Base-by-base conservation (phyloP, 2,329 filamentous ascomycete genomes). In the Calonectria pseudoturangicola region DNA sequence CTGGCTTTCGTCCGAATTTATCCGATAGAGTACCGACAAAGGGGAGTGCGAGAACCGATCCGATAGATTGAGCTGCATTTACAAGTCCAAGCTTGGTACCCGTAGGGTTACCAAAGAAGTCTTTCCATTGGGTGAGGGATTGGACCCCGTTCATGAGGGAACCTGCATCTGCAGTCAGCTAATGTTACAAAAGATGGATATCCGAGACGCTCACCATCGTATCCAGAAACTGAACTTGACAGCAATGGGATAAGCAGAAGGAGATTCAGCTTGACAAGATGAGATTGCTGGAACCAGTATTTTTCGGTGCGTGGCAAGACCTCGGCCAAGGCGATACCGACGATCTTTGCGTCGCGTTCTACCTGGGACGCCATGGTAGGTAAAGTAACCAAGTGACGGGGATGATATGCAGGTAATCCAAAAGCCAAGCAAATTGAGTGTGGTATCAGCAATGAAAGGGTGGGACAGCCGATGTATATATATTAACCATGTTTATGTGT, bases 211-310 rank as follows among this genome's bases (percentile, higher is more conserved):
- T 12, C 74, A 84, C 84, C 86, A 83, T 87, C 86, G 64, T 85
- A 88, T 21, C 87, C 86, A 15, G 82, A 82, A 4, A 84, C 83
- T 1, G 85, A 82, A 0, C 84, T 84, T 2, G 85, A 86, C 0
- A 88, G 74, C 8, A 87, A 76, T 0, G 86, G 86, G 2, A 88
- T 79, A 7, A 87, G 73, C 0, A 88, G 81, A 30, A 88, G 76
- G 3, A 87, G 74, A 68, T 88, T 88, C 18, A 88, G 79, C 21
- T 81, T 75, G 13, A 88, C 76, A 0, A 89, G 81, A 75, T 88
- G 86, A 2, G 84, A 80, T 33, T 83, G 78, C 41, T 84, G 82
- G 62, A 84, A 87, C 87, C 87, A 88, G 56, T 81, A 82, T 45
- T 82, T 84, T 45, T 82, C 79, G 30, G 83, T 82, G 43, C 83